These are phyloP conservation scores for Arthromyces matolae DNA, from an alignment of 768 basidiomycete genomes.

Conservation along the genomic window DNA sequence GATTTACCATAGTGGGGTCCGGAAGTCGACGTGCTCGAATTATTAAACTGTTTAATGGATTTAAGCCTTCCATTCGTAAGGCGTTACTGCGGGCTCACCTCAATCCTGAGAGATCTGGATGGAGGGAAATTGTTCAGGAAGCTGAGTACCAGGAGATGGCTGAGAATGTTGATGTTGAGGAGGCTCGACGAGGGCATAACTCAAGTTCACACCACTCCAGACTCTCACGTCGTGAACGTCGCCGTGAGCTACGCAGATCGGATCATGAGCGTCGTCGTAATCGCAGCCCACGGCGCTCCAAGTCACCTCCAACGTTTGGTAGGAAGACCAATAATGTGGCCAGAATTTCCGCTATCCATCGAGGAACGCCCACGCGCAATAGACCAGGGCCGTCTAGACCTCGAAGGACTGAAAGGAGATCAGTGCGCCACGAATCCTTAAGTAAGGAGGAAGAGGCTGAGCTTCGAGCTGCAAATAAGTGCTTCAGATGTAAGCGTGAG, in stretches of 20 bases:
- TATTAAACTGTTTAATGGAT: slow-evolving; percentile 30
- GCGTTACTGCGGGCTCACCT: slow-evolving; percentile 25
- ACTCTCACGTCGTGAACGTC: background rate
- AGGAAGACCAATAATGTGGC: background rate
- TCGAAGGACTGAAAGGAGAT: background rate
- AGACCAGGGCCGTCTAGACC: too few species aligned
- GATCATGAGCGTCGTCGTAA: background rate
- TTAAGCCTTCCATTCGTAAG: slow-evolving; percentile 22
- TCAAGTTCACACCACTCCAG: too few species aligned
- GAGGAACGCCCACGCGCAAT: background rate
- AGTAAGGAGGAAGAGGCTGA: slow-evolving; percentile 10
- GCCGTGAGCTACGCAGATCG: background rate
- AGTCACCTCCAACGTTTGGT: background rate
- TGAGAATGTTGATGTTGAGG: slow-evolving; percentile 5
- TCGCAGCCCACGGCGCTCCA: background rate
- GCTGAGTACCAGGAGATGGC: slow-evolving; percentile 28
- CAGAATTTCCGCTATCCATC: background rate
- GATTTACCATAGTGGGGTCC: slow-evolving; percentile 27
- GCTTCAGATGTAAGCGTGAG: slow-evolving; percentile 19
- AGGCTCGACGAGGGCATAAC: background rate
- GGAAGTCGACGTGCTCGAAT: slow-evolving; percentile 23
- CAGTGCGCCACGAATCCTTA: background rate
- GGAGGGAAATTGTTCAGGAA: slow-evolving; percentile 21
- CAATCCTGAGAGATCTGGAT: slow-evolving; percentile 22
- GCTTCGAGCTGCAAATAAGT: slow-evolving; percentile 15